These are phyloP conservation scores for Pholiota conissans DNA, from an alignment of 768 basidiomycete genomes.

Conservation along the genomic window DNA sequence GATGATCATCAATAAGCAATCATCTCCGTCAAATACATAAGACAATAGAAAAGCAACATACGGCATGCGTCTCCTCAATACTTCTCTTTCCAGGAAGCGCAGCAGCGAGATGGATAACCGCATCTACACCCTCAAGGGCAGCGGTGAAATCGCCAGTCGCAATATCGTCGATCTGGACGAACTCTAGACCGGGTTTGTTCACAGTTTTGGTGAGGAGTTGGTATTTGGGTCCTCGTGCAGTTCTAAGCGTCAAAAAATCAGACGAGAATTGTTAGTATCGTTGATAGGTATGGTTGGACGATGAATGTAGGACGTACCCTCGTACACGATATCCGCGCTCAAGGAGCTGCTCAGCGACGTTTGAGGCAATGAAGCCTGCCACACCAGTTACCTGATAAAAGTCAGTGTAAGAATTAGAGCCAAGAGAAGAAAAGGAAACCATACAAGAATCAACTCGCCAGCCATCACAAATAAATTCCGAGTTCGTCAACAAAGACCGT, in stretches of 20 bases:
- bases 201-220: conserved; percentile 16
- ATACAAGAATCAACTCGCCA: neutral
- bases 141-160: conserved; percentile 42
- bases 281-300: too few species aligned
- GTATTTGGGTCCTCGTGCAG: conserved; percentile 32
- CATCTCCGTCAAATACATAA: neutral
- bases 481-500: too few species aligned
- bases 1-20: neutral
- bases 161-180: conserved; percentile 31
- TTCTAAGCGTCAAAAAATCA: conserved; percentile 19
- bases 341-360: conserved; percentile 33
- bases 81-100: conserved; percentile 28
- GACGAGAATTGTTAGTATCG: too few species aligned
- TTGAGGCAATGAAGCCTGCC: conserved; percentile 40
- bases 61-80: conserved; percentile 25
- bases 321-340: conserved; percentile 39
- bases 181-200: conserved; percentile 29
- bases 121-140: conserved; percentile 49
- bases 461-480: neutral
- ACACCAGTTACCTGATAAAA: conserved; percentile 39
- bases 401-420: neutral
- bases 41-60: conserved; percentile 5
- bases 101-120: conserved; percentile 46
- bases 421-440: neutral
- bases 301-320: conserved; percentile 29